Evolutionary conservation across 768 basidiomycete species (phyloP), one percentile per base, ranked within the genome.

Genomic region (Suillus subaureus): DNA sequence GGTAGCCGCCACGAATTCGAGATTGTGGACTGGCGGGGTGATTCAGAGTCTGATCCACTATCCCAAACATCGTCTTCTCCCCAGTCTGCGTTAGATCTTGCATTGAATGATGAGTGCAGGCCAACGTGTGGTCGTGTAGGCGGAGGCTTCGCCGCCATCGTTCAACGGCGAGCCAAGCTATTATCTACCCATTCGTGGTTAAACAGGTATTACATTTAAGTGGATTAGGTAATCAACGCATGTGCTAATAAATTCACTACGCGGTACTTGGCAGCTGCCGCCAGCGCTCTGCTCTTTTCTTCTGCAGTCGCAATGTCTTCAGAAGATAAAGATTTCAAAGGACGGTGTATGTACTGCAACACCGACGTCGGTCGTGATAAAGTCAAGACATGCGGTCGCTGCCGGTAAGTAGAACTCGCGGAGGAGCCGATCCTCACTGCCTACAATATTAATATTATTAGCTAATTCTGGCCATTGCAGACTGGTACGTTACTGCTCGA

Each of bases 1-100:
- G 72, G 69, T 73, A 78, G 68, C 71, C 68, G 80, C 83, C 82
- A 83, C 21, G 82, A 77, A 71, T 78, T 80, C n/a, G 82, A 75
- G 51, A 84, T 70, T 12, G 83, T 82, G n/a, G 84, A 83, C 65
- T 82, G 85, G 70, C 82, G 84, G 64, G 85, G 85, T 62, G 85
- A 88, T 76, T 92, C 91, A 55, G 88, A 88, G 78, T 94, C 92
- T 21, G 92, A 93, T 61, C 85, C 83, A 70, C 89, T 90, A 78
- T 94, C 92, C 92, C 92, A 94, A 55, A 87, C 91, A 74, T 94
- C 92, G 73, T 94, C 92, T 74, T 93, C 92, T n/a, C 80, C 90
- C 89, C 91, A 90, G 62, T 92, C 90, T 60, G 78, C 76, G 64
- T 78, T 84, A 70, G 79, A 82, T 61, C 67, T 84, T 64, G 83